These are phyloP conservation scores for Plasmopara viticola DNA, from an alignment of 352 stramenopile species.

Conservation along the genomic window DNA sequence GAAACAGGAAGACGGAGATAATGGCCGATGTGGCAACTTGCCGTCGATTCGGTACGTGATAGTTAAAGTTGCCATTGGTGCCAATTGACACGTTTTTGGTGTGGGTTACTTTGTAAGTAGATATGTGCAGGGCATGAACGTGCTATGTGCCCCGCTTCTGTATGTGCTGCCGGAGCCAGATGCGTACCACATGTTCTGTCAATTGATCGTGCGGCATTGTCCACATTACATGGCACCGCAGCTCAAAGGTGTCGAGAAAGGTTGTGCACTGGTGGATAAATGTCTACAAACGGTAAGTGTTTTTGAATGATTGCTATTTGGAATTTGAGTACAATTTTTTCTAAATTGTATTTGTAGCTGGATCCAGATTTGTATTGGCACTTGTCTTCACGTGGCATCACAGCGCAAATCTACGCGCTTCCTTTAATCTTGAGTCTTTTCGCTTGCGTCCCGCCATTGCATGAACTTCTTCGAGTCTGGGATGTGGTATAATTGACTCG, in stretches of 20 bases:
- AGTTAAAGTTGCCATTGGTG: not conserved
- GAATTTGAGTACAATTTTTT: not conserved
- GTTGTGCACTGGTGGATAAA: conserved; percentile 77
- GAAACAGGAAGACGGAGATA: conserved; percentile 16
- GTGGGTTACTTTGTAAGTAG: conserved; percentile 7
- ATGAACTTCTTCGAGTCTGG: conserved; percentile 87
- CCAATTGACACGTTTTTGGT: not conserved
- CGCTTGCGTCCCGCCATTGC: conserved; percentile 83
- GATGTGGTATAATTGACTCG: conserved; percentile 53
- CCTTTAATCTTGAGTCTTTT: conserved; percentile 87
- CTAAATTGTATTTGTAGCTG: conserved; percentile 30
- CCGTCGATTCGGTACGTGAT: conserved; percentile 34
- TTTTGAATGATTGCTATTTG: conserved; percentile 1
- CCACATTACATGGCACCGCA: conserved; percentile 87
- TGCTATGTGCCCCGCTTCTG: conserved; percentile 85
- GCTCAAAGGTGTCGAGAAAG: conserved; percentile 77
- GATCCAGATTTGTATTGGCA: conserved; percentile 80
- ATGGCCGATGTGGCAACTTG: conserved; percentile 22
- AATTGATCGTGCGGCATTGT: conserved; percentile 82
- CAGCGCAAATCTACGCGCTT: conserved; percentile 80
- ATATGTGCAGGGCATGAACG: conserved; percentile 93
- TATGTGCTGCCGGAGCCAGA: conserved; percentile 90
- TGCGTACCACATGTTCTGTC: conserved; percentile 87
- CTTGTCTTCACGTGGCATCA: conserved; percentile 67
- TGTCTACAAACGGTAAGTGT: conserved; percentile 53